phyloP scores from a whole-genome alignment of 768 basidiomycete species.

The Cystofilobasidium macerans region DNA sequence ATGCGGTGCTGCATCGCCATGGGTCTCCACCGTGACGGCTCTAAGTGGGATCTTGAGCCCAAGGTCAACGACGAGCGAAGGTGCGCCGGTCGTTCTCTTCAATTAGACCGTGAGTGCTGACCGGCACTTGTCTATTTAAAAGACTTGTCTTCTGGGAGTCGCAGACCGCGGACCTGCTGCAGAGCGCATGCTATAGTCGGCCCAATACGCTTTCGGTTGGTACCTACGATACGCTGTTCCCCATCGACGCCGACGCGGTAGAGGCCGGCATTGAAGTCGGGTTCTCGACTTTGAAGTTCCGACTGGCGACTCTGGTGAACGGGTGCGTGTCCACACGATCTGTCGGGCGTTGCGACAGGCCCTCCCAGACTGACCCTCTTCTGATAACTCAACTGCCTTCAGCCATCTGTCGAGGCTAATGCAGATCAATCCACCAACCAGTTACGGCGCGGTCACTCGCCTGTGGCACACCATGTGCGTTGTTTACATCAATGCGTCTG shows the following conservation, averaged over 20 bases:
- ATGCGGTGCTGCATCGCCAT: background rate
- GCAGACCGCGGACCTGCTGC: background rate
- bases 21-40: background rate
- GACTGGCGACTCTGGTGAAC: background rate
- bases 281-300: slow-evolving; percentile 2
- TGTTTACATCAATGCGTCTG: too few relatives aligned
- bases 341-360: background rate
- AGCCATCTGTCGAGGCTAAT: background rate
- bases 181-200: background rate
- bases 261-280: background rate
- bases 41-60: background rate
- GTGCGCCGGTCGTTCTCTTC: background rate
- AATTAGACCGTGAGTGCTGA: background rate
- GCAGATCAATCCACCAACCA: background rate
- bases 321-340: background rate
- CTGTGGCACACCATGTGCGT: background rate
- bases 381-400: background rate
- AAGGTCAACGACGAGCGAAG: background rate
- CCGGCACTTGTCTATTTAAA: background rate
- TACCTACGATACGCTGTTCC: background rate
- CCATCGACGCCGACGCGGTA: background rate
- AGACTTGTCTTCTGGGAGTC: slow-evolving; percentile 5
- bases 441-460: background rate
- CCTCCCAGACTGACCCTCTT: background rate
- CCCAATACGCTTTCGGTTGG: background rate